A percentile compares a stretch with the other conserved stretches of the same genome.
These are phyloP conservation scores for Saitozyma podzolica DNA, from an alignment of 768 basidiomycete species.

Conservation along the genomic window DNA sequence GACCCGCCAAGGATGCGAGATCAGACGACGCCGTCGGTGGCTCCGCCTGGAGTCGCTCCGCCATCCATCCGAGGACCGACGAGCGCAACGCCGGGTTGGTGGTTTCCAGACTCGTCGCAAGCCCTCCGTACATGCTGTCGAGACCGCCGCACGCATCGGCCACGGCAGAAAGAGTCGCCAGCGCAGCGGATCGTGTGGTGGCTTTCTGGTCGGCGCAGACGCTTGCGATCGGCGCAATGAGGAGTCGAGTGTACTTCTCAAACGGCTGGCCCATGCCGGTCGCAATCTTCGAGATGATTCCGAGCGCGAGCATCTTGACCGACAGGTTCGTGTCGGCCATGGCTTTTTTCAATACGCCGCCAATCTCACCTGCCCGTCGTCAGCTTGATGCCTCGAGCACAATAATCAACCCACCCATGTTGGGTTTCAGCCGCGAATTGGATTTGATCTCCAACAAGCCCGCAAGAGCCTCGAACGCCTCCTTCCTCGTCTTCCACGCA, in stretches of 20 bases:
- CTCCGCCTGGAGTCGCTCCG: conserved; percentile 52
- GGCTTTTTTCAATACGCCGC: conserved; percentile 79
- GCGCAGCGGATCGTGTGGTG: conserved; percentile 72
- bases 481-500: conserved; percentile 96
- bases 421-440: conserved; percentile 88
- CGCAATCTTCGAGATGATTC: conserved; percentile 85
- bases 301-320: conserved; percentile 84
- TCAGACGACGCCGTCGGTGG: conserved; percentile 61
- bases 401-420: conserved; percentile 65
- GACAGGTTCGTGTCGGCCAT: conserved; percentile 91
- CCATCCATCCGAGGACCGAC: conserved; percentile 49
- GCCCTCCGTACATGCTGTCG: conserved; percentile 74
- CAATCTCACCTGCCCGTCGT: conserved; percentile 74
- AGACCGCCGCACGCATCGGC: conserved; percentile 79
- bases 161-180: conserved; percentile 77
- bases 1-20: conserved; percentile 65
- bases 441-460: conserved; percentile 81
- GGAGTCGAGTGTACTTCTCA: conserved; percentile 80
- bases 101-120: conserved; percentile 78
- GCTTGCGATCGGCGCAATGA: conserved; percentile 72
- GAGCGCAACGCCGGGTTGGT: conserved; percentile 81
- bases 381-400: conserved; percentile 1
- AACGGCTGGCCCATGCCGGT: conserved; percentile 94
- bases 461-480: conserved; percentile 82
- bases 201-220: conserved; percentile 93